Percentiles rank a stretch among this genome's conserved stretches.
These are phyloP conservation scores for Silene uniflora DNA, from an alignment of 148 eudicot genomes.

Conservation along the genomic window DNA sequence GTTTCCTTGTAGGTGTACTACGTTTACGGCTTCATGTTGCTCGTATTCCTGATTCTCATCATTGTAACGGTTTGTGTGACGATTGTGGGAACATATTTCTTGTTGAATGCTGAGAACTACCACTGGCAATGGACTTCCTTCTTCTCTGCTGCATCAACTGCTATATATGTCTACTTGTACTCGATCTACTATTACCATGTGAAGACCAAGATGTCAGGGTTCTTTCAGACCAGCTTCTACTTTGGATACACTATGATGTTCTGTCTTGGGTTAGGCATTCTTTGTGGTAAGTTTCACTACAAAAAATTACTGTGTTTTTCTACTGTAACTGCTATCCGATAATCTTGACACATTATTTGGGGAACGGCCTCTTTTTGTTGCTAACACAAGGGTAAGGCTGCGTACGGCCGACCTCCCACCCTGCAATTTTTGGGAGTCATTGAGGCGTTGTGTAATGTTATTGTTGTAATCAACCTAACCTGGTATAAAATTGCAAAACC, in stretches of 20 bases:
- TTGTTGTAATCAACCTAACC: background rate
- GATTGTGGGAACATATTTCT: conserved; percentile 94
- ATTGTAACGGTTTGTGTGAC: conserved; percentile 95
- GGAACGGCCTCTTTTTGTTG: too few species aligned
- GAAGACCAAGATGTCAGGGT: conserved; percentile 95
- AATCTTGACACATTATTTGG: too few species aligned
- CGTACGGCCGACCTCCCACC: too few species aligned
- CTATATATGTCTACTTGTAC: conserved; percentile 80
- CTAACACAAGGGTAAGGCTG: too few species aligned
- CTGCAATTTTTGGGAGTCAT: too few species aligned
- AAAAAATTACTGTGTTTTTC: background rate
- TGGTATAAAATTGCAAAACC: background rate
- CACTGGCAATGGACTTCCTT: conserved; percentile 98
- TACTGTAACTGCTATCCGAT: background rate
- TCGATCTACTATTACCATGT: conserved; percentile 82
- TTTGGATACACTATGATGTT: conserved; percentile 87
- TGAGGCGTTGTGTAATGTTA: too few species aligned
- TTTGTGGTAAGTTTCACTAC: conserved; percentile 59
- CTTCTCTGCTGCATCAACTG: conserved; percentile 88
- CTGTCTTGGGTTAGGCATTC: conserved; percentile 76
- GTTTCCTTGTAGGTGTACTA: conserved; percentile 73
- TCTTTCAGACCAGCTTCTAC: conserved; percentile 99
- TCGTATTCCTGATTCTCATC: conserved; percentile 81
- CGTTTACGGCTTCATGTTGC: conserved; percentile 91
- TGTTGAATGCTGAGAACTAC: conserved; percentile 96